Base-by-base conservation (phyloP, 1,284 basidiomycete species). In the Irpex rosettiformis region DNA sequence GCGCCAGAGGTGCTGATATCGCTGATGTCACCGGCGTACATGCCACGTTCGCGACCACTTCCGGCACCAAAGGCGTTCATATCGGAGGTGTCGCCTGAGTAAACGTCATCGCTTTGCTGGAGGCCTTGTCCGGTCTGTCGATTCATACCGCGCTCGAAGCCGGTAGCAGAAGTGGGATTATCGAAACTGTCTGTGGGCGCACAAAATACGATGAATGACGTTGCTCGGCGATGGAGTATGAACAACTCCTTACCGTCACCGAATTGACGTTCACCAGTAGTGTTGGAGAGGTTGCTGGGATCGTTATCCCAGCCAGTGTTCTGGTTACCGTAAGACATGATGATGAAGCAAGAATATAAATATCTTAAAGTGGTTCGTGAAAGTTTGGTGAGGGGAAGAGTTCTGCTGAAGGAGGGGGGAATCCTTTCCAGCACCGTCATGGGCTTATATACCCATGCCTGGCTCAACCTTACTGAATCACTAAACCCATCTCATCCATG, bases 321-420 rank as follows among this genome's bases (percentile, higher is more conserved):
- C 40, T 62, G 55, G 40, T 61, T 56, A 40, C 59, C 54, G 63
- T 58, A 64, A 52, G 65, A 66, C 67, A 67, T 68, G 57, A 24
- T 64, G 61, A 30, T 43, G 21, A 25, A 25, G 18, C 22, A 21
- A 18, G 43, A 47, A n/a, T 40, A 40, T 40, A 16, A 21, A 55
- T 21, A 40, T 16, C 55, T 24, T 24, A 49, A 11, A 29, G 37
- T 21, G 55, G 52, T 25, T 45, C 33, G 40, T 47, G 24, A 47
- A 47, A 21, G 45, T 4, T 47, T 21, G 45, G 10, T n/a, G 13
- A 21, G 6, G 1, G 45, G 3, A 47, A n/a, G 45, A 47, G 45
- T 21, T 47, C 18, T 47, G 45, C 21, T n/a, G n/a, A n/a, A n/a
- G n/a, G n/a, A n/a, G 45, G 21, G 45, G 18, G 18, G 18, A 47